Evolutionary conservation across 2,329 filamentous ascomycete species (phyloP).

Genomic region (Chaetomium strumarium): DNA sequence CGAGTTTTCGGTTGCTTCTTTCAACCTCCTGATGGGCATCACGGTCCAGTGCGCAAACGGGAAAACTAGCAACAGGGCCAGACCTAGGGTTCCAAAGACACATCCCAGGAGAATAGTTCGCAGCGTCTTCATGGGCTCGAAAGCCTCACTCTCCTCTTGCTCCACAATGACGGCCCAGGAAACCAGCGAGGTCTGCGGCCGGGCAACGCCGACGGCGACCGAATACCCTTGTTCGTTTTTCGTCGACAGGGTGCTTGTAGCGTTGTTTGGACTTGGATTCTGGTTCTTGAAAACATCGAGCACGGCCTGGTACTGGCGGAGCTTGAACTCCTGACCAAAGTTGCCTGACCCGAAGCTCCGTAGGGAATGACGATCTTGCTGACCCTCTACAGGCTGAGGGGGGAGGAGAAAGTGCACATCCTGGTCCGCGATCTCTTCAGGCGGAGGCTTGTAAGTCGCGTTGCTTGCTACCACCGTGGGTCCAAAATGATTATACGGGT

Average conservation of each 20-base stretch:
- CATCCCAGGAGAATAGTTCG: constrained; percentile 76
- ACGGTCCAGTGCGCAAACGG: constrained; percentile 80
- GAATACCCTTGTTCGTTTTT: constrained; percentile 62
- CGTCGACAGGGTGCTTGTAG: constrained; percentile 62
- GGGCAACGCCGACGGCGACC: constrained; percentile 77
- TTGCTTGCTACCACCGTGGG: constrained; percentile 41
- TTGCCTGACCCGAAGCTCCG: constrained; percentile 38
- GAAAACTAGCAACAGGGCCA: constrained; percentile 64
- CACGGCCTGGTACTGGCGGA: constrained; percentile 58
- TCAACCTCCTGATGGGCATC: constrained; percentile 69
- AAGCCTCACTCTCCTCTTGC: constrained; percentile 67
- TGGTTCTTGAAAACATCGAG: constrained; percentile 51
- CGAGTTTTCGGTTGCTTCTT: constrained; percentile 67
- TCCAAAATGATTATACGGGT: constrained; percentile 60
- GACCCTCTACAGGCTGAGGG: constrained; percentile 37
- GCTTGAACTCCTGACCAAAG: constrained; percentile 49
- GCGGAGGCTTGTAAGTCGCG: constrained; percentile 35
- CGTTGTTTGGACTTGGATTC: constrained; percentile 53
- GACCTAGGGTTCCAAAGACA: constrained; percentile 74
- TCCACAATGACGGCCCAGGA: constrained; percentile 83
- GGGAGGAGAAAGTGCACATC: constrained; percentile 57
- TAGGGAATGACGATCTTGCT: constrained; percentile 43
- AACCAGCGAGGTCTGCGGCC: constrained; percentile 60
- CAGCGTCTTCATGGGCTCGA: constrained; percentile 66
- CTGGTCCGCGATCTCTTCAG: constrained; percentile 36